phyloP scores from a whole-genome alignment of 2,329 filamentous ascomycete species.

The Phialophora verrucosa region DNA sequence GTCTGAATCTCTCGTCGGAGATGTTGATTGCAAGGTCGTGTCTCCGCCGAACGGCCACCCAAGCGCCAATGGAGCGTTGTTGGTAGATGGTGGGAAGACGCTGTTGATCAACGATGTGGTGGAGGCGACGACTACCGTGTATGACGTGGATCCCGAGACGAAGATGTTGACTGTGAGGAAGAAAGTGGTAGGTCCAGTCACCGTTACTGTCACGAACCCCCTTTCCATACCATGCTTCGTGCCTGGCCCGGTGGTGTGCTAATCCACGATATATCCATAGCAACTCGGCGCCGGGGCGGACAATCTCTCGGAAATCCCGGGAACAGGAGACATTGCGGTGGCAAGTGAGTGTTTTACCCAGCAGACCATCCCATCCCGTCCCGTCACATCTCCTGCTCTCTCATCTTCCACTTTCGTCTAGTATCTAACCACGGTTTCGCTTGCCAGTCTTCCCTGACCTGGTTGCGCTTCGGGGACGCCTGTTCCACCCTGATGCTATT shows the following conservation, averaged over 20 bases:
- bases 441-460: slow-evolving; percentile 28
- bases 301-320: slow-evolving; percentile 31
- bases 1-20: neutral
- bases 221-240: neutral
- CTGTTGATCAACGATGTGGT: slow-evolving; percentile 30
- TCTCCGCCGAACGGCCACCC: slow-evolving; percentile 27
- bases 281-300: slow-evolving; percentile 29
- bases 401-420: neutral
- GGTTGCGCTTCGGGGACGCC: neutral
- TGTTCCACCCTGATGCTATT: slow-evolving; percentile 15
- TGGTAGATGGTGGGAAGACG: slow-evolving; percentile 31
- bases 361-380: no score
- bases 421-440: neutral
- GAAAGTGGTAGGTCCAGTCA: slow-evolving; percentile 22
- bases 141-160: slow-evolving; percentile 28
- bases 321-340: slow-evolving; percentile 29
- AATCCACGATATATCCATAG: slow-evolving; percentile 7
- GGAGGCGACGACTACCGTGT: slow-evolving; percentile 29
- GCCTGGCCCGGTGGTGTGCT: neutral
- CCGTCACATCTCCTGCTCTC: neutral
- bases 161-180: slow-evolving; percentile 27
- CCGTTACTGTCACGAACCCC: neutral
- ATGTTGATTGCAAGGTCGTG: slow-evolving; percentile 29
- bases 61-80: slow-evolving; percentile 29
- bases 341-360: slow-evolving; percentile 21